These are phyloP conservation scores for Serendipita sp. DNA, from an alignment of 768 basidiomycete genomes.

Conservation along the genomic window DNA sequence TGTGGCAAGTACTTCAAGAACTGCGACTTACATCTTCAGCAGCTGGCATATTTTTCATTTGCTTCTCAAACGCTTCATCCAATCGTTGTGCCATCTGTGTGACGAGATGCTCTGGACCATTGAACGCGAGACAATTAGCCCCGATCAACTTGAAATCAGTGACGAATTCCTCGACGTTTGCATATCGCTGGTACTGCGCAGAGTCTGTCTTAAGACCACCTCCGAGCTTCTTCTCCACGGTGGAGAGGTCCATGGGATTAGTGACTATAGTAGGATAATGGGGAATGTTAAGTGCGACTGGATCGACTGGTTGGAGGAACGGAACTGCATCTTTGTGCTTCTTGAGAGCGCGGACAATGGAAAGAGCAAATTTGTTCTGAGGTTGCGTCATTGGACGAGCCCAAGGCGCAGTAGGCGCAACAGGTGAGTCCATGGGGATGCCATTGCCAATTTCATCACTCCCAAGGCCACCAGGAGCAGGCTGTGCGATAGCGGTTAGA, in stretches of 20 bases:
- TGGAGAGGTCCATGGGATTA: slow-evolving; percentile 85
- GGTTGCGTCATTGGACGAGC: slow-evolving; percentile 13
- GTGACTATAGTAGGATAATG: slow-evolving; percentile 80
- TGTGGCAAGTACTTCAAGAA: neutral
- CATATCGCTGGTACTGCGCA: slow-evolving; percentile 32
- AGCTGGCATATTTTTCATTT: slow-evolving; percentile 66
- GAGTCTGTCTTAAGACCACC: neutral
- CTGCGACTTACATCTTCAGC: slow-evolving; percentile 46
- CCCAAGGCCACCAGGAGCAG: neutral
- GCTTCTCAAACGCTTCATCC: slow-evolving; percentile 75
- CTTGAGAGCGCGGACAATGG: slow-evolving; percentile 65
- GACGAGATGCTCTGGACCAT: slow-evolving; percentile 77
- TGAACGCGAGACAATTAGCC: slow-evolving; percentile 78
- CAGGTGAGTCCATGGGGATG: neutral
- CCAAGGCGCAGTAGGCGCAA: neutral
- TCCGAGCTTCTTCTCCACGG: slow-evolving; percentile 72
- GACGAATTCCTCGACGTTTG: slow-evolving; percentile 61
- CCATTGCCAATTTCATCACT: neutral
- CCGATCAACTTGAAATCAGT: slow-evolving; percentile 78
- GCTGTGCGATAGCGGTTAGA: neutral
- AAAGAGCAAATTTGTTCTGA: slow-evolving; percentile 68
- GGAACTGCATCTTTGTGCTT: slow-evolving; percentile 69
- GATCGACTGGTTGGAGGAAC: slow-evolving; percentile 80
- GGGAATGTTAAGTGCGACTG: slow-evolving; percentile 47
- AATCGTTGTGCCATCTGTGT: slow-evolving; percentile 65